Evolutionary conservation across 768 basidiomycete genomes (phyloP).

Genomic region (Neoboletus brunneissimus): DNA sequence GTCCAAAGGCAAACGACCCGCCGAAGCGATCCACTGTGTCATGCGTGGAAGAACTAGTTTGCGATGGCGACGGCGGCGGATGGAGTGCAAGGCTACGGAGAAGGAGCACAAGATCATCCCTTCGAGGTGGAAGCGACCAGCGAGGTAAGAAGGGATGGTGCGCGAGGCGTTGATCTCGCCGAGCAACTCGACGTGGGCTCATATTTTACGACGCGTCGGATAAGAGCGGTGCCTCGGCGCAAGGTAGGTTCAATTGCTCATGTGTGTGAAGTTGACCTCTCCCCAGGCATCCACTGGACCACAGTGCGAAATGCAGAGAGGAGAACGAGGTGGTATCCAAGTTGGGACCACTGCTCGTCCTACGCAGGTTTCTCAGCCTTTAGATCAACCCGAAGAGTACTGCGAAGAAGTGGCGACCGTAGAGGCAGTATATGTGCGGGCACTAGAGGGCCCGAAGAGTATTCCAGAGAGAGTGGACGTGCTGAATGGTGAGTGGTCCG

Average conservation of each 20-base stretch:
- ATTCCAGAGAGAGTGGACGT: too few relatives aligned
- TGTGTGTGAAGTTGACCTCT: neutral
- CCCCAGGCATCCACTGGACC: too few relatives aligned
- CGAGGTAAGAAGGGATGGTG: constrained; percentile 23
- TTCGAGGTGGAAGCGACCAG: constrained; percentile 64
- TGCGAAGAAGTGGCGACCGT: too few relatives aligned
- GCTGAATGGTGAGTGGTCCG: neutral
- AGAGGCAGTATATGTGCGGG: constrained; percentile 48
- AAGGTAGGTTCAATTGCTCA: constrained; percentile 44
- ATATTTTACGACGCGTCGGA: constrained; percentile 79
- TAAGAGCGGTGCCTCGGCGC: constrained; percentile 68
- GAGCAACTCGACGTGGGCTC: constrained; percentile 42
- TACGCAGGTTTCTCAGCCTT: constrained; percentile 56
- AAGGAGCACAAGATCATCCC: constrained; percentile 56
- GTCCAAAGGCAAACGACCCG: constrained; percentile 54
- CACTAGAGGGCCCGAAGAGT: too few relatives aligned
- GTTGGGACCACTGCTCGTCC: constrained; percentile 64
- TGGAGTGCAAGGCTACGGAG: constrained; percentile 79
- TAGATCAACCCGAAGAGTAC: constrained; percentile 39
- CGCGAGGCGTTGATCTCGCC: neutral
- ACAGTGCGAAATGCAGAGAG: constrained; percentile 51
- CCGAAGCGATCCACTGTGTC: constrained; percentile 80
- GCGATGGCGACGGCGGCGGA: constrained; percentile 62
- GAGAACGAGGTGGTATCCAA: constrained; percentile 74
- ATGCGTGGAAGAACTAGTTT: constrained; percentile 80